Evolutionary conservation across 2,329 filamentous ascomycete species (phyloP).

Genomic region (Alternaria consortialis): DNA sequence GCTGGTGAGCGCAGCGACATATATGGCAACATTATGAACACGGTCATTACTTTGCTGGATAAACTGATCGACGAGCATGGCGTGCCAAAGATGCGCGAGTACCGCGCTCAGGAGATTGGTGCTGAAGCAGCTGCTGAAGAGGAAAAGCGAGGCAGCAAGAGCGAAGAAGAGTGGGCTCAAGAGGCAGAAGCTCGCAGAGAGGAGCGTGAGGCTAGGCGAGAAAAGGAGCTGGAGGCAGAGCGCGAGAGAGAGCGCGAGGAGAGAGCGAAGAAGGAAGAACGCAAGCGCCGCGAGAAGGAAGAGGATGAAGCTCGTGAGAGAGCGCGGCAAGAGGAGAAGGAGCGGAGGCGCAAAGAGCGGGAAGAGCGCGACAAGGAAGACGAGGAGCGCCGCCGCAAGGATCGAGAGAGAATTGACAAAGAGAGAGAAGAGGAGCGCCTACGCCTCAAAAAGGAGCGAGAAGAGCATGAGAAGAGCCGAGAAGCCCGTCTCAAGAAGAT

Average conservation of each 20-base stretch:
- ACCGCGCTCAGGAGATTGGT: constrained; percentile 73
- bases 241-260: constrained; percentile 63
- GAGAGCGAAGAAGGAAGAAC: constrained; percentile 65
- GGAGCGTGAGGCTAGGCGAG: constrained; percentile 69
- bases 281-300: constrained; percentile 59
- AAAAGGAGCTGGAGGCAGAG: constrained; percentile 69
- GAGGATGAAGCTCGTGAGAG: constrained; percentile 57
- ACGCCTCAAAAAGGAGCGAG: constrained; percentile 56
- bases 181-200: constrained; percentile 69
- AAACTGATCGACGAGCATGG: constrained; percentile 67
- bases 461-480: constrained; percentile 55
- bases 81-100: constrained; percentile 73
- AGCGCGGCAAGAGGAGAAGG: constrained; percentile 58
- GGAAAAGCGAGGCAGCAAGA: constrained; percentile 71
- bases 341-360: constrained; percentile 47
- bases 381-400: constrained; percentile 43
- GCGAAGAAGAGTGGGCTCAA: constrained; percentile 75
- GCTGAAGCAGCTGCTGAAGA: constrained; percentile 73
- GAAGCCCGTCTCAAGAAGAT: constrained; percentile 54
- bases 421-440: constrained; percentile 61
- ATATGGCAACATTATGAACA: constrained; percentile 74
- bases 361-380: constrained; percentile 44
- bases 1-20: constrained; percentile 79
- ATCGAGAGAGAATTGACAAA: constrained; percentile 42
- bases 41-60: constrained; percentile 74